These are phyloP conservation scores for Leccinellum albellum DNA, from an alignment of 768 basidiomycete species.

Conservation along the genomic window DNA sequence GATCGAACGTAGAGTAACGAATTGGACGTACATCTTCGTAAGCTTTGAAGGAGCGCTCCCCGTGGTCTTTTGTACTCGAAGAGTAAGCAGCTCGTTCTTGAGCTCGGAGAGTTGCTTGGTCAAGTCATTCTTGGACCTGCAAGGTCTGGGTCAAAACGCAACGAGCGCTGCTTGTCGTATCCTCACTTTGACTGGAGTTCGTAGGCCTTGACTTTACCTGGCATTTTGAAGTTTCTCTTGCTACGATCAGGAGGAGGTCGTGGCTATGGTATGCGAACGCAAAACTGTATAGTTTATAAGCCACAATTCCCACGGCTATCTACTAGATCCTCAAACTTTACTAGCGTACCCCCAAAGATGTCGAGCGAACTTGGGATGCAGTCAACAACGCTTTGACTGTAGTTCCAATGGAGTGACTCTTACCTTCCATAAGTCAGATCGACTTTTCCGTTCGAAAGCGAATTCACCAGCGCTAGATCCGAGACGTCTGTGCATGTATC, in stretches of 20 bases:
- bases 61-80: constrained; percentile 98
- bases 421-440: constrained; percentile 38
- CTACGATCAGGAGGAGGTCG: constrained; percentile 33
- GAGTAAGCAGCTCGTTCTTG: constrained; percentile 88
- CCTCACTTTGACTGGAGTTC: constrained; percentile 93
- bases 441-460: constrained; percentile 76
- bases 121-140: constrained; percentile 95
- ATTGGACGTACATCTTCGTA: constrained; percentile 83
- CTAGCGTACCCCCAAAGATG: constrained; percentile 66
- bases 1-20: background rate
- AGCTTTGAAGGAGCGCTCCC: constrained; percentile 94
- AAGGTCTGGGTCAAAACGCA: constrained; percentile 3
- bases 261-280: constrained; percentile 22
- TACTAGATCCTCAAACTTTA: constrained; percentile 56
- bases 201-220: constrained; percentile 93
- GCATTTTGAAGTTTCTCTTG: constrained; percentile 52
- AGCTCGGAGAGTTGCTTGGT: constrained; percentile 89
- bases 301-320: constrained; percentile 37
- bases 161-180: background rate
- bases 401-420: background rate
- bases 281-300: constrained; percentile 41
- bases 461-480: constrained; percentile 79
- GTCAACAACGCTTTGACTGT: background rate
- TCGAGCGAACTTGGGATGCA: constrained; percentile 48
- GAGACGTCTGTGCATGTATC: constrained; percentile 53